Conservation (phyloP, 768 basidiomycete genomes). For the Mycena pura region DNA sequence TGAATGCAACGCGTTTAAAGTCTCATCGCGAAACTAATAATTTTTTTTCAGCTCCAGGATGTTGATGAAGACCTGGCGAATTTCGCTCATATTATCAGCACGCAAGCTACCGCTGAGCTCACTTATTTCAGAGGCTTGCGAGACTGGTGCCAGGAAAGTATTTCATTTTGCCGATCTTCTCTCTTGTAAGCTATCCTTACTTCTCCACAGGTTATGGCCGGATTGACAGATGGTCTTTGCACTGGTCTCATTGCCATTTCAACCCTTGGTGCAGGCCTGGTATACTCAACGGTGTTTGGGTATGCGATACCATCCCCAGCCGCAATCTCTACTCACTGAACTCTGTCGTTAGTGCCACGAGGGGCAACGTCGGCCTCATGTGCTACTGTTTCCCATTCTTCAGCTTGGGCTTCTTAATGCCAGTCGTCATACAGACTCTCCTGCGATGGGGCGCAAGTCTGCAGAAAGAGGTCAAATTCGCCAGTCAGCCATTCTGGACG, state of each 20-base stretch:
- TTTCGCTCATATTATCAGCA: slow-evolving; percentile 19
- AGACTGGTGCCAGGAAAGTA: slow-evolving; percentile 28
- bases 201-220: slow-evolving; percentile 12
- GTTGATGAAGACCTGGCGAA: slow-evolving; percentile 25
- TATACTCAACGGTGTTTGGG: slow-evolving; percentile 35
- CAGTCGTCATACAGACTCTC: slow-evolving; percentile 27
- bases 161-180: neutral
- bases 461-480: slow-evolving; percentile 30
- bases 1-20: neutral
- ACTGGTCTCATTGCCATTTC: slow-evolving; percentile 26
- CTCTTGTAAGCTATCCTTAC: neutral
- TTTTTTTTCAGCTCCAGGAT: slow-evolving; percentile 18
- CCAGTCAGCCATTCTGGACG: slow-evolving; percentile 34
- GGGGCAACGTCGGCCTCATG: slow-evolving; percentile 34
- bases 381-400: slow-evolving; percentile 37
- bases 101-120: slow-evolving; percentile 27
- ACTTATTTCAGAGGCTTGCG: slow-evolving; percentile 31
- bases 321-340: neutral
- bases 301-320: slow-evolving; percentile 3
- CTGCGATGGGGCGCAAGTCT: slow-evolving; percentile 29
- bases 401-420: slow-evolving; percentile 32
- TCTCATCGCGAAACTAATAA: neutral
- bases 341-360: slow-evolving; percentile 18
- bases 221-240: slow-evolving; percentile 11
- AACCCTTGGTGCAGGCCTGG: slow-evolving; percentile 32